Percentiles rank a stretch among this genome's conserved stretches.
These are phyloP conservation scores for Skeletonema costatum DNA, from an alignment of 108 stramenopile species.

Conservation along the genomic window DNA sequence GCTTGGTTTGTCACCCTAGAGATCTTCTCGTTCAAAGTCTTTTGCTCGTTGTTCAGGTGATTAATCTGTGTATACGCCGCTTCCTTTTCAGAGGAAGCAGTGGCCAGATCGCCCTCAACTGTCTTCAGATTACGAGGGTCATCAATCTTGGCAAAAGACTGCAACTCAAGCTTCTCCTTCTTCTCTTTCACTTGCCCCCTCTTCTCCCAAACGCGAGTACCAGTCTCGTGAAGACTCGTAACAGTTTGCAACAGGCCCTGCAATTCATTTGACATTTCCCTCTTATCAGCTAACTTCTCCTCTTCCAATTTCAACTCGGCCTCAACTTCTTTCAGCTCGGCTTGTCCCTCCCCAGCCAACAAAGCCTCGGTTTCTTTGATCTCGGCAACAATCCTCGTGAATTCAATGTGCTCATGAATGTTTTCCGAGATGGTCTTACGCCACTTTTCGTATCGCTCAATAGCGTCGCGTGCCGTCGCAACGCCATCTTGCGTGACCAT, in stretches of 20 bases:
- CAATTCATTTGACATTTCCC: constrained; percentile 46
- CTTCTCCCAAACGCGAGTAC: constrained; percentile 57
- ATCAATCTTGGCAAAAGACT: constrained; percentile 10
- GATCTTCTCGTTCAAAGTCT: constrained; percentile 54
- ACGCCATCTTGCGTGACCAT: constrained; percentile 11
- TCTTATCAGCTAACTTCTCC: constrained; percentile 20
- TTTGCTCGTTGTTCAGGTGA: constrained; percentile 71
- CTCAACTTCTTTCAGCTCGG: constrained; percentile 29
- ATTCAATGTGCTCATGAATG: constrained; percentile 49
- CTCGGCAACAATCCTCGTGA: constrained; percentile 54
- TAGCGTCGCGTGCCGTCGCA: constrained; percentile 3
- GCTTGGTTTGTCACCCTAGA: constrained; percentile 42
- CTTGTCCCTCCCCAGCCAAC: constrained; percentile 32
- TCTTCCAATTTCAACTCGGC: constrained; percentile 38
- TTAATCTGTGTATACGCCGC: constrained; percentile 55
- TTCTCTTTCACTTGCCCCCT: constrained; percentile 59
- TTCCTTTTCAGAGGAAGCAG: constrained; percentile 57
- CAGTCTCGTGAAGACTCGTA: constrained; percentile 42
- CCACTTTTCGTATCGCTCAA: constrained; percentile 58
- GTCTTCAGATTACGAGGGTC: constrained; percentile 62
- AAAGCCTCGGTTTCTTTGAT: constrained; percentile 54
- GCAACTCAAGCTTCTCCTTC: constrained; percentile 48
- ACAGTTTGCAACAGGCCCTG: constrained; percentile 49
- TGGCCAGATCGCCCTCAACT: constrained; percentile 63
- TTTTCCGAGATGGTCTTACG: constrained; percentile 33